Conservation (phyloP, 176 grass and related monocot species). For the Zoysia pacifica region DNA sequence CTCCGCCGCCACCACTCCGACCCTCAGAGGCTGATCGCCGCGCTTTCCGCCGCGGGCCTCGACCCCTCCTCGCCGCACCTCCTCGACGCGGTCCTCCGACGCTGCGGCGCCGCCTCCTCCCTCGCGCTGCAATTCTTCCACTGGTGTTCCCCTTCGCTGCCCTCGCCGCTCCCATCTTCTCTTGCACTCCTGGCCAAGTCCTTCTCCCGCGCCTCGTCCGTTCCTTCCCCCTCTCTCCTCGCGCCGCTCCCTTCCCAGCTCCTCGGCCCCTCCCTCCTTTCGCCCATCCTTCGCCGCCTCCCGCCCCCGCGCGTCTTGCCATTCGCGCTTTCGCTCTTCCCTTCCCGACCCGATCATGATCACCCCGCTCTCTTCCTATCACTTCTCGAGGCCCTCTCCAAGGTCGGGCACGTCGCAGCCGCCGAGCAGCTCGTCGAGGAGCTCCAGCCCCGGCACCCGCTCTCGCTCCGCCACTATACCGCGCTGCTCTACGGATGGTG, state of each 20-base stretch:
- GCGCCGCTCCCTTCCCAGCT: conserved; percentile 55
- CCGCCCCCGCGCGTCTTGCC: conserved; percentile 48
- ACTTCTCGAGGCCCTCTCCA: conserved; percentile 64
- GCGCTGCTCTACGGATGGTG: conserved; percentile 95
- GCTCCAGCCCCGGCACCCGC: conserved; percentile 52
- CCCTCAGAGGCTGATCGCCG: conserved; percentile 49
- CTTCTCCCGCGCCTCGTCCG: conserved; percentile 55
- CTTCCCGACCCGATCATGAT: conserved; percentile 49
- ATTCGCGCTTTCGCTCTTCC: conserved; percentile 55
- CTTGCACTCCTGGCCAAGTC: conserved; percentile 59
- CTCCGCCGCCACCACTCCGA: conserved; percentile 63
- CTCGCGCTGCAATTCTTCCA: conserved; percentile 70
- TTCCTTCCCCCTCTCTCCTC: conserved; percentile 53
- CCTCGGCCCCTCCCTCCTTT: conserved; percentile 52
- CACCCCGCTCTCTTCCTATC: conserved; percentile 51
- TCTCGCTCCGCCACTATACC: conserved; percentile 74
- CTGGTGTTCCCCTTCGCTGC: conserved; percentile 66
- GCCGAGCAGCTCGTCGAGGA: conserved; percentile 88
- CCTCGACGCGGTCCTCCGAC: conserved; percentile 61
- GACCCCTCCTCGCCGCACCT: conserved; percentile 58
- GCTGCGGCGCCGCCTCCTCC: conserved; percentile 60
- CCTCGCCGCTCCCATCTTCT: conserved; percentile 53
- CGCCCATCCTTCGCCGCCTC: conserved; percentile 56
- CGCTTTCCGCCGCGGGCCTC: conserved; percentile 58
- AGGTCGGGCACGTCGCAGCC: conserved; percentile 58